These are phyloP conservation scores for Camellia lanceoleosa DNA, from an alignment of 148 eudicot genomes.

Conservation along the genomic window DNA sequence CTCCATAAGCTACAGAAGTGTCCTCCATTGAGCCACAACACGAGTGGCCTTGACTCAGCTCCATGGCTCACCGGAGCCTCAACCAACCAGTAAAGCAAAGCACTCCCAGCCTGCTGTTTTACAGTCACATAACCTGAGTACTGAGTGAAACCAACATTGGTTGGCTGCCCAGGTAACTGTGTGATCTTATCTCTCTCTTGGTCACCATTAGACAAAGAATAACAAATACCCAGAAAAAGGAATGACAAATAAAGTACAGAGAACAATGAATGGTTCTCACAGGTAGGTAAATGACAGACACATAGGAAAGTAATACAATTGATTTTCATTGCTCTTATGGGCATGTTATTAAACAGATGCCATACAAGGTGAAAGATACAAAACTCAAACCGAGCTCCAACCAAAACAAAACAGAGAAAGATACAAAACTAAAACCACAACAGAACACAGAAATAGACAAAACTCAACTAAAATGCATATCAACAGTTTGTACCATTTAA, in stretches of 20 bases:
- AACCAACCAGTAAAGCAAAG: conserved; percentile 84
- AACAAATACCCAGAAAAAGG: conserved; percentile 27
- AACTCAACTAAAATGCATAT: too few species aligned
- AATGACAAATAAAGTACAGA: conserved; percentile 23
- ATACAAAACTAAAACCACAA: too few species aligned
- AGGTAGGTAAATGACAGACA: too few species aligned
- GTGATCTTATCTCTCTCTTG: conserved; percentile 63
- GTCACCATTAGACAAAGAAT: conserved; percentile 37
- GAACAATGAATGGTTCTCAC: conserved; percentile 5
- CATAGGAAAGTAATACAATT: too few species aligned
- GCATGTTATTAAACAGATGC: too few species aligned
- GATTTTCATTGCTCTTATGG: too few species aligned
- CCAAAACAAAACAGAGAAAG: too few species aligned
- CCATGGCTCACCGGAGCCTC: conserved; percentile 51
- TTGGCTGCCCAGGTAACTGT: conserved; percentile 84
- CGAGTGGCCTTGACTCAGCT: conserved; percentile 60
- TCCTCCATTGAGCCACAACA: conserved; percentile 94
- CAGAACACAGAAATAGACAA: too few species aligned
- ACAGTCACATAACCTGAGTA: conserved; percentile 87
- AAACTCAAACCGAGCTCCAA: too few species aligned
- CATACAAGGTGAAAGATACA: too few species aligned
- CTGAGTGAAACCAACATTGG: conserved; percentile 57
- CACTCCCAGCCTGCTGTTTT: conserved; percentile 63
- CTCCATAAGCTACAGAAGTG: conserved; percentile 93
- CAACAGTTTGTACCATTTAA: too few species aligned